These are phyloP conservation scores for Rhizopogon hawkerae DNA, from an alignment of 1,284 basidiomycete genomes.

Conservation along the genomic window DNA sequence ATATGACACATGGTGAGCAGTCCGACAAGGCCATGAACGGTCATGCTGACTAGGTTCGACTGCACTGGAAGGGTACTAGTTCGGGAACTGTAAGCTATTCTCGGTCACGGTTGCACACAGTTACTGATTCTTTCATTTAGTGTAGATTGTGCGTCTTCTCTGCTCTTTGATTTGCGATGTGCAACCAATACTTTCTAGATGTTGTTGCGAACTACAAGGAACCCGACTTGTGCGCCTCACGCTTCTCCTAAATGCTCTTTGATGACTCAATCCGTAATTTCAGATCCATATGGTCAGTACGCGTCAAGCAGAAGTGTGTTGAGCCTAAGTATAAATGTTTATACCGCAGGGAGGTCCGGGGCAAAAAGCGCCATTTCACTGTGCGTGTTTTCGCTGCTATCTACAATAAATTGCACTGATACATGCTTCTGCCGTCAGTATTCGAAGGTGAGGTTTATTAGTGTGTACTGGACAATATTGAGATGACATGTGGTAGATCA, in stretches of 20 bases:
- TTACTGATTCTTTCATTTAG: slow-evolving; percentile 27
- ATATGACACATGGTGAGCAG: slow-evolving; percentile 47
- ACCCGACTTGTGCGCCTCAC: slow-evolving; percentile 55
- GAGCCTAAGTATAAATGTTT: slow-evolving; percentile 13
- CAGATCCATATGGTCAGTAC: slow-evolving; percentile 65
- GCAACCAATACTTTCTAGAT: slow-evolving; percentile 30
- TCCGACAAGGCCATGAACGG: neutral
- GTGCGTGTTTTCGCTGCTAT: slow-evolving; percentile 32
- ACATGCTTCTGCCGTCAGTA: slow-evolving; percentile 42
- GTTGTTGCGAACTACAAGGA: slow-evolving; percentile 59
- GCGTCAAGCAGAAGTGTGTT: slow-evolving; percentile 16
- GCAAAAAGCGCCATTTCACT: slow-evolving; percentile 75
- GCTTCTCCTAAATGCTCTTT: slow-evolving; percentile 23
- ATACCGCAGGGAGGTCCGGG: slow-evolving; percentile 70
- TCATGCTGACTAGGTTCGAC: slow-evolving; percentile 2
- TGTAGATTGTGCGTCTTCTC: slow-evolving; percentile 51
- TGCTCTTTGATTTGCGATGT: neutral
- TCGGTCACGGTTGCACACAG: neutral
- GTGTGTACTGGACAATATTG: slow-evolving; percentile 5
- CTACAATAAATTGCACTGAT: neutral
- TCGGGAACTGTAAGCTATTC: slow-evolving; percentile 57
- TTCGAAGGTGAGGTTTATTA: slow-evolving; percentile 56
- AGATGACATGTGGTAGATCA: slow-evolving; percentile 41
- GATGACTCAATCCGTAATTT: slow-evolving; percentile 15
- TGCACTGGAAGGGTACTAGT: slow-evolving; percentile 52